Base-by-base conservation (phyloP, 768 basidiomycete species). In the Macrolepiota fuliginosa region DNA sequence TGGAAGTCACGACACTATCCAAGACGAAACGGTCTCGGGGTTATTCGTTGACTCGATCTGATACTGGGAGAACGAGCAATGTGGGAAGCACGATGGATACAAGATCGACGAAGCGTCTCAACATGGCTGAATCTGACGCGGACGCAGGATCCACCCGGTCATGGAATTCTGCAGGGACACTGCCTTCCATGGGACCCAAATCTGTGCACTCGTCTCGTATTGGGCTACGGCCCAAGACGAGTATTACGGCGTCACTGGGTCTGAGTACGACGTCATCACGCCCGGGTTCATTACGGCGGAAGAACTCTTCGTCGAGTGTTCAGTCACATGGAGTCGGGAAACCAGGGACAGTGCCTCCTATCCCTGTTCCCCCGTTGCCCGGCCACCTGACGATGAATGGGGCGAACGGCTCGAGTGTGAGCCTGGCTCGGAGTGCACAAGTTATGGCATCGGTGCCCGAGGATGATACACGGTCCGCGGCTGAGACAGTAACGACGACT, bases 1-100 rank as follows among this genome's bases (percentile, higher is more conserved):
- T 92, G 40, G 91, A 92, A 71, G 77, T 92, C 61, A 88, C 81
- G 36, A 83, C 87, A 22, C 73, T 91, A 52, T 85, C 86, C 10
- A 80, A 81, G 61, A 68, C 75, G 17, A 80, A 80, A 51, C 74
- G 79, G 62, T 54, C 59, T 19, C 59, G 59, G 70, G 59, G 59
- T 1, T 52, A 61, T 29, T 64, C 71, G 70, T 66, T 65, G 65
- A 63, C 66, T 66, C 62, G 60, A 50, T 51, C 55, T 58, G 62
- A 17, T 50, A 62, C 46, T 46, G 54, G 29, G 66, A 66, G 54
- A 58, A 47, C 54, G 13, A 52, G 49, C 56, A 60, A 51, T 56
- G 65, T 32, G 40, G 65, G 50, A 61, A 58, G 52, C 54, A 52
- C 24, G 36, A 46, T 50, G 39, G 62, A 56, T 45, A 29, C 24